A percentile compares a stretch with the other conserved stretches of the same genome.
These are phyloP conservation scores for Ceratobasidium papillatum DNA, from an alignment of 1,284 basidiomycete species.

Conservation along the genomic window DNA sequence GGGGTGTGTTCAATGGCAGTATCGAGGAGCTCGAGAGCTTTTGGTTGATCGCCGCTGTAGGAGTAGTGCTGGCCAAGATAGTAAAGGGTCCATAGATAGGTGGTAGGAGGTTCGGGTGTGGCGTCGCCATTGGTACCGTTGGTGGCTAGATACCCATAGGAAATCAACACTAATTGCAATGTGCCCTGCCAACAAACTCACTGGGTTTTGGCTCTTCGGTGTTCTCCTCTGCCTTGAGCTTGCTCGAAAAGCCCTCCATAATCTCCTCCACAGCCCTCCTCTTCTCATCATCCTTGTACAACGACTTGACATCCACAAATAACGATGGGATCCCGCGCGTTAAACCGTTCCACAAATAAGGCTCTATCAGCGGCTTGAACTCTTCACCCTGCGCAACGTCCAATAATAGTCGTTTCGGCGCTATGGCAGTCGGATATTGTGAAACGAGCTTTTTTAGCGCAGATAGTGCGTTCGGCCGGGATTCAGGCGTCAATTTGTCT, in stretches of 20 bases:
- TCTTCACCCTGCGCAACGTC: conserved; percentile 63
- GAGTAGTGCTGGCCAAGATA: conserved; percentile 94
- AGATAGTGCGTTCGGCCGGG: conserved; percentile 63
- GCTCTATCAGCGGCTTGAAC: conserved; percentile 72
- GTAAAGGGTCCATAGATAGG: conserved; percentile 95
- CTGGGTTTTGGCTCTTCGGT: conserved; percentile 23
- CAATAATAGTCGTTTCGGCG: conserved; percentile 77
- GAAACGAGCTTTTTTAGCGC: conserved; percentile 67
- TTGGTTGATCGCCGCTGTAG: conserved; percentile 62
- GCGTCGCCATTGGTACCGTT: conserved; percentile 38
- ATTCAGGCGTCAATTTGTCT: conserved; percentile 61
- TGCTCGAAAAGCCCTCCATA: conserved; percentile 62
- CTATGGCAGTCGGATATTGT: conserved; percentile 73
- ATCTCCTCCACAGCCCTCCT: conserved; percentile 75
- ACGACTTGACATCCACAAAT: conserved; percentile 90
- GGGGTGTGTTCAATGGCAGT: conserved; percentile 84
- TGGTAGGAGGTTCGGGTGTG: conserved; percentile 73
- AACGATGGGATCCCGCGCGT: conserved; percentile 92
- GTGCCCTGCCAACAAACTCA: neutral
- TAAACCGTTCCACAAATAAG: conserved; percentile 78
- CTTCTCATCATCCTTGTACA: conserved; percentile 77
- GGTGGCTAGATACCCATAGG: conserved; percentile 7
- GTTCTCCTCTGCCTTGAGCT: conserved; percentile 51
- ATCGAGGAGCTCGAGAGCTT: conserved; percentile 74
- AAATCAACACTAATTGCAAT: neutral